Evolutionary conservation across 176 grass and related monocot species (phyloP).

Genomic region (Poa annua): DNA sequence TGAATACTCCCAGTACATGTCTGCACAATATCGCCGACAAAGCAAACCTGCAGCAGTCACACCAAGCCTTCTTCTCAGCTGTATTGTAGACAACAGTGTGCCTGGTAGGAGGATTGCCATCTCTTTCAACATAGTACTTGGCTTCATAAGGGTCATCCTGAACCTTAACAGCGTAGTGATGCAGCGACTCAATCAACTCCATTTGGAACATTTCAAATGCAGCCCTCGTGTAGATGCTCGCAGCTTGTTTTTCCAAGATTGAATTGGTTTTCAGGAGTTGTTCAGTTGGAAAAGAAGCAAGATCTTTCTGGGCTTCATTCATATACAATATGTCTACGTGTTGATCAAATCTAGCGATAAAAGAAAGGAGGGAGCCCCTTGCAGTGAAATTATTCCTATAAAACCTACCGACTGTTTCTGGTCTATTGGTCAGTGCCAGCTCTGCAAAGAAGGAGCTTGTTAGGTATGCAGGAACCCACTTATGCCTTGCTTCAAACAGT

Average conservation of each 20-base stretch:
- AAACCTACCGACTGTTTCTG: conserved; percentile 68
- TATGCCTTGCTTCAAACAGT: conserved; percentile 65
- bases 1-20: conserved; percentile 75
- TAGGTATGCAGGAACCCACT: conserved; percentile 88
- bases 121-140: conserved; percentile 76
- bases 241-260: conserved; percentile 86
- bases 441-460: conserved; percentile 82
- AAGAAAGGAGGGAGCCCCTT: conserved; percentile 52
- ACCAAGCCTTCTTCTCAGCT: conserved; percentile 83
- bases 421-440: conserved; percentile 54
- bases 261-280: conserved; percentile 69
- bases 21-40: conserved; percentile 82
- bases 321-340: conserved; percentile 56
- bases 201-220: conserved; percentile 77
- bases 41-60: conserved; percentile 74
- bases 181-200: conserved; percentile 74
- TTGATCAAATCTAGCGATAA: conserved; percentile 77
- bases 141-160: conserved; percentile 65
- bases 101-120: conserved; percentile 52
- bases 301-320: conserved; percentile 70
- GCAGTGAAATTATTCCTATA: conserved; percentile 61
- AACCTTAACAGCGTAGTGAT: conserved; percentile 74
- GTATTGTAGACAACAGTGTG: conserved; percentile 63
- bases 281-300: conserved; percentile 48
- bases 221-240: conserved; percentile 66